Percentiles rank a stretch among this genome's conserved stretches.
Conservation (phyloP, 164 flowering plant species). For the Euptelea pleiosperma region DNA sequence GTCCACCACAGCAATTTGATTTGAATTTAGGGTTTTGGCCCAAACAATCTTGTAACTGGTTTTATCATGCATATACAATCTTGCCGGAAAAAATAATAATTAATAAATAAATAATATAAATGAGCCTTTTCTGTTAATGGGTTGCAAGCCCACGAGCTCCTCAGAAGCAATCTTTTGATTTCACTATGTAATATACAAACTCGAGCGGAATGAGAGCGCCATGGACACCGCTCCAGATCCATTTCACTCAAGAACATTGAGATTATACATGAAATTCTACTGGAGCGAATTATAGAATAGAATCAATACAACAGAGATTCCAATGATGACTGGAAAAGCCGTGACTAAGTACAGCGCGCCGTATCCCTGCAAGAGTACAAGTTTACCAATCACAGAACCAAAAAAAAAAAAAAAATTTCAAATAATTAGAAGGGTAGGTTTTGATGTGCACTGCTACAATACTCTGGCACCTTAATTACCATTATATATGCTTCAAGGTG, state of each 20-base stretch:
- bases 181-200: slow-evolving; percentile 1
- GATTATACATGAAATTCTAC: slow-evolving; percentile 24
- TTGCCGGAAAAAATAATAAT: no score
- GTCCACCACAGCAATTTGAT: no score
- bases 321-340: slow-evolving; percentile 82
- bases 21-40: no score
- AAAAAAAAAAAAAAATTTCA: background rate
- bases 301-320: slow-evolving; percentile 82
- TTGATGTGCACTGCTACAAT: no score
- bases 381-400: background rate
- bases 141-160: no score
- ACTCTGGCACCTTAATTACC: no score
- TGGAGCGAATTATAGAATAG: slow-evolving; percentile 89
- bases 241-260: background rate
- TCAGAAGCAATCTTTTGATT: background rate
- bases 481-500: no score
- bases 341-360: slow-evolving; percentile 87
- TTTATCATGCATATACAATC: no score
- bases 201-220: background rate
- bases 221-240: background rate
- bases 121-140: no score
- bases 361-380: slow-evolving; percentile 67
- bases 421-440: no score
- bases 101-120: no score
- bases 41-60: no score